These are phyloP conservation scores for Candida pseudoglaebosa DNA, from an alignment of 805 yeast species.

Conservation along the genomic window DNA sequence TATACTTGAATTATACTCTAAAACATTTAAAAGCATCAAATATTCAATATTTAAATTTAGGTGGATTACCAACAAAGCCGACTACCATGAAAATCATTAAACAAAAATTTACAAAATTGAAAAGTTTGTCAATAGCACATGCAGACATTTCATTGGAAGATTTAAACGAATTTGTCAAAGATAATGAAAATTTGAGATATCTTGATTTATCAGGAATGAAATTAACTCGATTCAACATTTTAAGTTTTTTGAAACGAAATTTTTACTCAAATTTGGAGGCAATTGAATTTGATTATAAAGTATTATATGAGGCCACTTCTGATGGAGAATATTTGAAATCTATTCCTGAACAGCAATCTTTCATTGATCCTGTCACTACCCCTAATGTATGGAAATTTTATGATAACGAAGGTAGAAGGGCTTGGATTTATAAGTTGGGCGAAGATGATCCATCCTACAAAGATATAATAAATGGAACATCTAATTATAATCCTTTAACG, in stretches of 20 bases:
- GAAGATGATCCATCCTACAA: conserved; percentile 29
- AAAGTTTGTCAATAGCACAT: conserved; percentile 42
- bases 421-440: conserved; percentile 64
- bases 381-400: conserved; percentile 47
- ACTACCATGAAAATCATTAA: conserved; percentile 36
- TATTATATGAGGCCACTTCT: conserved; percentile 46
- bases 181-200: conserved; percentile 40
- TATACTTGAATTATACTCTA: conserved; percentile 44
- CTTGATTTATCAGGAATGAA: conserved; percentile 67
- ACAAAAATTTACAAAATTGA: conserved; percentile 35
- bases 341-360: conserved; percentile 26
- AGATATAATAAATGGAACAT: conserved; percentile 18
- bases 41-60: conserved; percentile 52
- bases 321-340: conserved; percentile 29
- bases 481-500: conserved; percentile 10
- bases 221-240: conserved; percentile 54
- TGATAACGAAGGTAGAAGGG: conserved; percentile 70
- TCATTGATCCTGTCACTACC: conserved; percentile 19
- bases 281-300: conserved; percentile 61
- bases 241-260: conserved; percentile 24
- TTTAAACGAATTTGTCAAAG: conserved; percentile 30
- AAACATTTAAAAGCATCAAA: conserved; percentile 42
- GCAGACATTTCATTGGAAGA: conserved; percentile 34
- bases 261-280: conserved; percentile 42
- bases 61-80: conserved; percentile 57